Percentiles rank a stretch among this genome's conserved stretches.
phyloP scores from a whole-genome alignment of 257 asterid genomes.

The Jacaranda mimosifolia region DNA sequence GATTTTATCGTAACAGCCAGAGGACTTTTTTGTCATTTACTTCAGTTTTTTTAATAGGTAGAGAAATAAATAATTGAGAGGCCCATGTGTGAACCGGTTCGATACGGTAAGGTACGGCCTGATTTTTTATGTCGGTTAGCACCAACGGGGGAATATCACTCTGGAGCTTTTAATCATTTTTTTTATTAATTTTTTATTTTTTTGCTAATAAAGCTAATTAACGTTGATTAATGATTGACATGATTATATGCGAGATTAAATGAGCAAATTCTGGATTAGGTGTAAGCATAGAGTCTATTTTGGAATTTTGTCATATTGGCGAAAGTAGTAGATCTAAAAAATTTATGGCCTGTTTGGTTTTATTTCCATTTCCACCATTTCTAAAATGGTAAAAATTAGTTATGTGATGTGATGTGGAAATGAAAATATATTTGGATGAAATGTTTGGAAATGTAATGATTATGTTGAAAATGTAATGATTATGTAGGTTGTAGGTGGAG shows the following conservation, averaged over 20 bases:
- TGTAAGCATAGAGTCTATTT: neutral
- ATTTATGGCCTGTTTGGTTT: too few species aligned
- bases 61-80: conserved; percentile 33
- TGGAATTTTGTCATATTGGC: neutral
- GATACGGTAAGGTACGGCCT: conserved; percentile 67
- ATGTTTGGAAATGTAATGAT: too few species aligned
- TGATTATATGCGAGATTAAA: conserved; percentile 31
- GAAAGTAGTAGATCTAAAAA: too few species aligned
- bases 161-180: neutral
- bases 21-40: conserved; percentile 31
- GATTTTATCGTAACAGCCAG: conserved; percentile 10
- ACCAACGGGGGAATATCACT: conserved; percentile 21
- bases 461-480: too few species aligned
- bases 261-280: conserved; percentile 38
- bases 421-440: too few species aligned
- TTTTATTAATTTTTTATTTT: neutral
- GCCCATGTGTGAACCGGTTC: conserved; percentile 47
- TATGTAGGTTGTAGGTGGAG: too few species aligned
- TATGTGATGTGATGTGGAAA: too few species aligned
- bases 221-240: conserved; percentile 24
- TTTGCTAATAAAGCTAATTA: conserved; percentile 19
- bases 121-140: conserved; percentile 41
- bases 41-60: neutral
- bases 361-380: too few species aligned
- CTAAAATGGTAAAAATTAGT: too few species aligned